phyloP scores from a whole-genome alignment of 495 filamentous ascomycete genomes.

The Haplographium delicatum region DNA sequence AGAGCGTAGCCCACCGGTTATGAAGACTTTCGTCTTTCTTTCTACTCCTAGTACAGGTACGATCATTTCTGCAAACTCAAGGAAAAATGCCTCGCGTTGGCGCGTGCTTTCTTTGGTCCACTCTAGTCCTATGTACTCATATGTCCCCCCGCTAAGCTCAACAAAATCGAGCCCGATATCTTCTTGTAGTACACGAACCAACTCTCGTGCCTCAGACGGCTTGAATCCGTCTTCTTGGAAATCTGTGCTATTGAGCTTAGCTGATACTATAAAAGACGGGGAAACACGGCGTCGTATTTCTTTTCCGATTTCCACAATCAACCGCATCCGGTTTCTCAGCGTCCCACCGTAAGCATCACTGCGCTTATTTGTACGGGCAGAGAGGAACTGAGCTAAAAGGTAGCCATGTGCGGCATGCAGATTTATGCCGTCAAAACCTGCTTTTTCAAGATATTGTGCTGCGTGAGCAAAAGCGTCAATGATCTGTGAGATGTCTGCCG shows the following conservation, averaged over 20 bases:
- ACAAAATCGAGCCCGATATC: constrained; percentile 54
- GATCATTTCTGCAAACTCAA: constrained; percentile 60
- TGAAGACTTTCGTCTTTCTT: constrained; percentile 47
- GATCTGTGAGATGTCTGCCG: constrained; percentile 55
- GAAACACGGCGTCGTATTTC: constrained; percentile 29
- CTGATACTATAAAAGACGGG: constrained; percentile 51
- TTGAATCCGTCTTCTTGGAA: constrained; percentile 57
- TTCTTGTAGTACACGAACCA: constrained; percentile 54
- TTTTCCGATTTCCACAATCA: constrained; percentile 41
- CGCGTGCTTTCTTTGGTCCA: constrained; percentile 50
- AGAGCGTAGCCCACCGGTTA: constrained; percentile 59
- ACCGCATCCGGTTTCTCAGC: constrained; percentile 50
- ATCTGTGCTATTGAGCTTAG: constrained; percentile 67
- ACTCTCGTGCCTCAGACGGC: constrained; percentile 47
- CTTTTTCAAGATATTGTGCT: constrained; percentile 54
- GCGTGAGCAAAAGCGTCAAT: constrained; percentile 56
- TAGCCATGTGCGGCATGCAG: constrained; percentile 61
- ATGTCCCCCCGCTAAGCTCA: constrained; percentile 60
- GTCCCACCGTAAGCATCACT: constrained; percentile 50
- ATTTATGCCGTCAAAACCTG: constrained; percentile 63
- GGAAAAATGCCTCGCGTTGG: constrained; percentile 59
- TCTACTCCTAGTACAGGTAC: constrained; percentile 45
- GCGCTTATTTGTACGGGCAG: constrained; percentile 53
- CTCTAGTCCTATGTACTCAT: constrained; percentile 49
- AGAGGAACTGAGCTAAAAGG: constrained; percentile 58